Percentiles rank a stretch among this genome's conserved stretches.
Evolutionary conservation across 768 basidiomycete species (phyloP).

Genomic region (Mrakia gelida): DNA sequence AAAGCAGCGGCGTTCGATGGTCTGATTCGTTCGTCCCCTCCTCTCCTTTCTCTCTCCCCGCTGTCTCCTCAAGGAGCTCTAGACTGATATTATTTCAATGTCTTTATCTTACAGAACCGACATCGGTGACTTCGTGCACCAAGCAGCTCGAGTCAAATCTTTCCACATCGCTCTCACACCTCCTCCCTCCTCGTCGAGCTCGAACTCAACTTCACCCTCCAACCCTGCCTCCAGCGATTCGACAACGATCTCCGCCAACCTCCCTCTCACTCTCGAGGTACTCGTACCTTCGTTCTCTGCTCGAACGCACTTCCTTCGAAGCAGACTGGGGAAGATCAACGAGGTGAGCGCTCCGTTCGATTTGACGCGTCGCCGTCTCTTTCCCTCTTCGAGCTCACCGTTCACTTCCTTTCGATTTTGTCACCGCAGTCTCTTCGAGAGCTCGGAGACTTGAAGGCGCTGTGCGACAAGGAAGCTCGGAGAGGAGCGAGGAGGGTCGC

Average conservation of each 20-base stretch:
- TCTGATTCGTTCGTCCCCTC: conserved; percentile 46
- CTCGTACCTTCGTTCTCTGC: conserved; percentile 62
- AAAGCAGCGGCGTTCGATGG: conserved; percentile 53
- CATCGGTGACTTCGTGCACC: conserved; percentile 59
- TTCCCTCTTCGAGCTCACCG: too few relatives aligned
- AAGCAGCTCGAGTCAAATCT: conserved; percentile 55
- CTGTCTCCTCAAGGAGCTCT: too few relatives aligned
- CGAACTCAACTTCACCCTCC: not conserved
- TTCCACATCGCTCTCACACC: conserved; percentile 52
- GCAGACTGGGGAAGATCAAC: conserved; percentile 50
- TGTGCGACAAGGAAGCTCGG: conserved; percentile 58
- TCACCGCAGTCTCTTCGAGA: conserved; percentile 44
- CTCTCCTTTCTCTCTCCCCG: not conserved
- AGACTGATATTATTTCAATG: too few relatives aligned
- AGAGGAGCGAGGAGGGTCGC: conserved; percentile 58
- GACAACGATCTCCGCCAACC: too few relatives aligned
- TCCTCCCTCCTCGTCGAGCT: not conserved
- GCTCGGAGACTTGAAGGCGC: conserved; percentile 56
- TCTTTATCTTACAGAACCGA: too few relatives aligned
- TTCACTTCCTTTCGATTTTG: too few relatives aligned
- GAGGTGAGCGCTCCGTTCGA: not conserved
- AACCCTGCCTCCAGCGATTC: not conserved
- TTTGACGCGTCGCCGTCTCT: too few relatives aligned
- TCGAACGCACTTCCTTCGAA: conserved; percentile 58
- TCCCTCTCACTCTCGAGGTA: conserved; percentile 47